Base-by-base conservation (phyloP, 2,329 filamentous ascomycete species). In the Ophiocordyceps sinensis region DNA sequence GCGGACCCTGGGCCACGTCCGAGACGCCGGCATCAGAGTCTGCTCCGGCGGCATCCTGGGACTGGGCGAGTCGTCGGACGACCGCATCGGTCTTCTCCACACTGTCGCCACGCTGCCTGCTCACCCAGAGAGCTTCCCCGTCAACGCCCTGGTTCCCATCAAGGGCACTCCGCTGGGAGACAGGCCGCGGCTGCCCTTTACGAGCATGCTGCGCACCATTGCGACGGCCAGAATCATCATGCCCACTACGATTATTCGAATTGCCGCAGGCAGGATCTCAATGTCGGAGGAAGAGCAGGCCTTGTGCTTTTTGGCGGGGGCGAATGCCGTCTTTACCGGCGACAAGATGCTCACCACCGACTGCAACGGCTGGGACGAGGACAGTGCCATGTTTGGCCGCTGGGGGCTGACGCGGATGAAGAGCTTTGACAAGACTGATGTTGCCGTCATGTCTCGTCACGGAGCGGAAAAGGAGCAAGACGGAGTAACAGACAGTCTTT, bases 331-430 rank as follows among this genome's bases (percentile, higher is more conserved):
- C 29, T 94, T 94, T 57, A 94, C 87, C 0, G 87, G 87, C 9
- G 87, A 94, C 66, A 94, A 89, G 71, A 94, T 94, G 87, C 60
- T 94, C 62, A 94, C 87, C 5, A 94, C 87, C 0, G 84, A 87
- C 43, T 93, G 85, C 57, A 88, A 85, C 50, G 85, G 85, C 28
- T 94, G 85, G 84, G 85, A 91, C 47, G 84, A 93, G 61, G 87
- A 94, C 54, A 79, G 75, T 47, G 77, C 67, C 35, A 85, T 94
- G 77, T 93, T 94, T 63, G 74, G 79, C 2, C 73, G 77, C 40
- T 94, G 85, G 82, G 87, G 87, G 0, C 64, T 91, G 44, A 70
- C 75, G 53, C 83, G 86, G 1, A 94, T 94, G 85, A 66, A 67
- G 60, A 69, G 63, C 53, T 68, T 66, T 42, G 48, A 44, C 28